These are phyloP conservation scores for Petrea volubilis DNA, from an alignment of 257 asterid genomes.

Conservation along the genomic window DNA sequence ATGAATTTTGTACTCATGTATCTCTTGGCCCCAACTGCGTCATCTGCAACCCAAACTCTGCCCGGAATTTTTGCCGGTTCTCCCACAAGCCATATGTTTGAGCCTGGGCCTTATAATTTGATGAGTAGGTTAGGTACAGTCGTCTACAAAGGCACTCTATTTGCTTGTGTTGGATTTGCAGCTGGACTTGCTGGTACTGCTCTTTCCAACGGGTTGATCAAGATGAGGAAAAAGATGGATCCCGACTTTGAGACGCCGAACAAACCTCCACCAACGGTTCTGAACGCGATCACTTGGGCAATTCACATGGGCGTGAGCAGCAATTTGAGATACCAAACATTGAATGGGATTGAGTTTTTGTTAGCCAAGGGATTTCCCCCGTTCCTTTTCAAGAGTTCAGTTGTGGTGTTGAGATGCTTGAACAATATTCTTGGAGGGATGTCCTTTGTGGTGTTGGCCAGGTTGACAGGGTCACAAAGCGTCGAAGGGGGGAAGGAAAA, in stretches of 20 bases:
- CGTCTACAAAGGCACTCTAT: constrained; percentile 72
- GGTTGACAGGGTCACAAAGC: constrained; percentile 84
- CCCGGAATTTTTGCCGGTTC: constrained; percentile 72
- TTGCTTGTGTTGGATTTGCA: constrained; percentile 79
- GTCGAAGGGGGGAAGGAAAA: constrained; percentile 34
- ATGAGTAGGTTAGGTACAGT: constrained; percentile 69
- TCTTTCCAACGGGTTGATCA: constrained; percentile 74
- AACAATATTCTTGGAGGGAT: constrained; percentile 86
- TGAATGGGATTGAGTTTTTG: constrained; percentile 78
- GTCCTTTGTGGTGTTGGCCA: constrained; percentile 81
- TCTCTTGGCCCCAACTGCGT: constrained; percentile 75
- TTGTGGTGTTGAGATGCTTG: constrained; percentile 74
- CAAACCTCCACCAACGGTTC: constrained; percentile 71
- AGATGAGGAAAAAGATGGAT: constrained; percentile 81
- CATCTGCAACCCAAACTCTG: constrained; percentile 44
- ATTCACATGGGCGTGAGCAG: constrained; percentile 87
- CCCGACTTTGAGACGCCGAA: constrained; percentile 81
- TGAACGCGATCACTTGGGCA: constrained; percentile 89
- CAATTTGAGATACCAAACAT: constrained; percentile 80
- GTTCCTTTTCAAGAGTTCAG: constrained; percentile 62
- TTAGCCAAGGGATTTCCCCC: constrained; percentile 67
- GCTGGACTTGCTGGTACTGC: constrained; percentile 92
- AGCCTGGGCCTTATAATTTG: constrained; percentile 65
- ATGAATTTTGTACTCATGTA: constrained; percentile 86
- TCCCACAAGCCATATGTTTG: constrained; percentile 89